A percentile compares a stretch with the other conserved stretches of the same genome.
These are phyloP conservation scores for Ceratocystis eucalypticola DNA, from an alignment of 2,329 filamentous ascomycete species.

Conservation along the genomic window DNA sequence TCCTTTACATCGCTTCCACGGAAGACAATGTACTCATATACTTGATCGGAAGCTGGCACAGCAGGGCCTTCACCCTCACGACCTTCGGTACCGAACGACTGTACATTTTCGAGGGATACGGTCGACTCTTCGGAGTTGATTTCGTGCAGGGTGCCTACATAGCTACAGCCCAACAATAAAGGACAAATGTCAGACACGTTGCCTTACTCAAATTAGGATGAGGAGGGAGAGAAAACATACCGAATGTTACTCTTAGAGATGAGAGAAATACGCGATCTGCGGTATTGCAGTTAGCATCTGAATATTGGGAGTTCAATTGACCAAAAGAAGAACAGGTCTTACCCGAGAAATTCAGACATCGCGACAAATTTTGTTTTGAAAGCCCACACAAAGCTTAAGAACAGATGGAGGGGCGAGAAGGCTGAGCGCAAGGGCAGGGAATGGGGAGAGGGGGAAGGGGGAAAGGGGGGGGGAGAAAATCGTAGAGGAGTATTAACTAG, in stretches of 20 bases:
- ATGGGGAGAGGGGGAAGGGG: background rate
- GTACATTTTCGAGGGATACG: conserved; percentile 91
- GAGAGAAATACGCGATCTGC: conserved; percentile 82
- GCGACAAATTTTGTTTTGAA: conserved; percentile 28
- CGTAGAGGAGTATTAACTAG: conserved; percentile 23
- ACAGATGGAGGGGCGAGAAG: conserved; percentile 20
- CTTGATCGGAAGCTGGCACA: conserved; percentile 53
- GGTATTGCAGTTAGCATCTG: conserved; percentile 25
- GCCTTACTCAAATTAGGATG: conserved; percentile 6
- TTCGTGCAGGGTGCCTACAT: conserved; percentile 88
- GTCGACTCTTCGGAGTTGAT: conserved; percentile 97
- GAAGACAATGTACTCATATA: conserved; percentile 99
- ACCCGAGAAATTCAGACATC: conserved; percentile 52
- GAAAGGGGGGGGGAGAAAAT: background rate
- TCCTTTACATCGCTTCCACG: conserved; percentile 98
- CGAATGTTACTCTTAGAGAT: conserved; percentile 97
- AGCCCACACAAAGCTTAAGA: conserved; percentile 30
- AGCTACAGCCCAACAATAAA: conserved; percentile 41
- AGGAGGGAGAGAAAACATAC: conserved; percentile 37
- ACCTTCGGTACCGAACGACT: conserved; percentile 86
- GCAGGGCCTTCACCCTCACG: conserved; percentile 73
- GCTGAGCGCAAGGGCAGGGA: conserved; percentile 13
- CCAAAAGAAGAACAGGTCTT: conserved; percentile 24
- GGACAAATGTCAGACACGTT: conserved; percentile 23
- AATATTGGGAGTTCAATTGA: conserved; percentile 22